Evolutionary conservation across 164 flowering plant genomes (phyloP), one percentile per base, ranked within the genome.

Genomic region (Amborella trichopoda): DNA sequence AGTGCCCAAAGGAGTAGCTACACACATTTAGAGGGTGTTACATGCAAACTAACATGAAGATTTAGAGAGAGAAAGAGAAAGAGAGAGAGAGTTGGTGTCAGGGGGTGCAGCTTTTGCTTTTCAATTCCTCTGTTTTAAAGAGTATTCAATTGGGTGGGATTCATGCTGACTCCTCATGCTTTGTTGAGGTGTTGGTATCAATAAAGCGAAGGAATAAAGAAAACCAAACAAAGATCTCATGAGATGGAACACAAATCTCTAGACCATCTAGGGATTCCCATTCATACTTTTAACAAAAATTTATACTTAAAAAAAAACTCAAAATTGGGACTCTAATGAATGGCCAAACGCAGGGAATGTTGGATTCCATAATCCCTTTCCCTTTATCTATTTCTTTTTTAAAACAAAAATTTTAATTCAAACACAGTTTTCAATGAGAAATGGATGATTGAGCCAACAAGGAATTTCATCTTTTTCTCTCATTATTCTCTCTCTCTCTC

Each of bases 291-390:
- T 8, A 14, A 30, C 11, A 30, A n/a, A n/a, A n/a, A n/a, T n/a
- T n/a, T n/a, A n/a, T n/a, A n/a, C n/a, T n/a, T 30, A 30, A 14
- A 52, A 48, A 51, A 50, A 40, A 44, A 56, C 53, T 55, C 42
- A 55, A 46, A 54, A 61, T 67, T 75, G 68, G 62, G 69, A 49
- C 51, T 72, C 71, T 75, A 62, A 50, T 71, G 72, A 56, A 65
- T 79, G 81, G 75, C 70, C 69, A 66, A 72, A 55, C 74, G 43
- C 76, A 73, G 77, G 65, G 83, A 78, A 75, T 76, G 86, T 82
- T 71, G 74, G 83, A 81, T 74, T 78, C 82, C 68, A 21, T 21
- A 19, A 47, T 51, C 24, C 34, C 49, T 26, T 32, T 28, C n/a
- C 42, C 42, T 40, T 18, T 19, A 10, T 20, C 28, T 23, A 25